Percentiles rank a stretch among this genome's conserved stretches.
Evolutionary conservation across 495 filamentous ascomycete species (phyloP).

Genomic region (Trichoderma erinaceum): DNA sequence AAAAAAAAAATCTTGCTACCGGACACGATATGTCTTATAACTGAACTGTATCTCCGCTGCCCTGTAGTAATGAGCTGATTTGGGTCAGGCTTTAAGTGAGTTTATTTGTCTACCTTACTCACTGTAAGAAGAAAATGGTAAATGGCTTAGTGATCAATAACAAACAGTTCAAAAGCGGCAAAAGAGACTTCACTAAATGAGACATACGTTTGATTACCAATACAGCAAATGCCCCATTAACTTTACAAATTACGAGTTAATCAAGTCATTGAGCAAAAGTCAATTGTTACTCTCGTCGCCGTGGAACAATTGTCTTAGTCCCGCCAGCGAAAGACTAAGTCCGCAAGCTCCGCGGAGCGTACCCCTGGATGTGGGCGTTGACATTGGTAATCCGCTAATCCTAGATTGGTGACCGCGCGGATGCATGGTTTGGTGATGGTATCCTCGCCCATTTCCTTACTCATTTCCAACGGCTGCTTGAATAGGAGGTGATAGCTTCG

Average conservation of each 20-base stretch:
- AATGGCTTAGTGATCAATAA: no score
- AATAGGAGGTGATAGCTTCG: background rate
- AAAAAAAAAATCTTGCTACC: background rate
- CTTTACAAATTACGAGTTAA: no score
- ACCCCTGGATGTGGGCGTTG: no score
- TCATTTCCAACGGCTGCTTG: background rate
- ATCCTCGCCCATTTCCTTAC: background rate
- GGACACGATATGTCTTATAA: background rate
- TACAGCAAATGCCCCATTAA: no score
- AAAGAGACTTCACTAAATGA: no score
- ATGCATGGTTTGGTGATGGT: background rate
- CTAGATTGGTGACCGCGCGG: slow-evolving; percentile 2
- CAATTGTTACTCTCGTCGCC: no score
- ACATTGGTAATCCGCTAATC: background rate
- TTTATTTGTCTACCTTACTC: background rate
- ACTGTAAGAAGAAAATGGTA: background rate
- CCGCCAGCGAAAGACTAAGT: background rate
- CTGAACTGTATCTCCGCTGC: background rate
- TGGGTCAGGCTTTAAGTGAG: background rate
- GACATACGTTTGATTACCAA: no score
- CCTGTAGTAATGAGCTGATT: background rate
- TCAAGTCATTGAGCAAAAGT: no score
- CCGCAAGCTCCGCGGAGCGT: background rate
- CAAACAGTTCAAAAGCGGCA: no score
- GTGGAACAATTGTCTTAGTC: background rate